A percentile compares a stretch with the other conserved stretches of the same genome.
These are phyloP conservation scores for Phoma herbarum DNA, from an alignment of 2,329 filamentous ascomycete genomes.

Conservation along the genomic window DNA sequence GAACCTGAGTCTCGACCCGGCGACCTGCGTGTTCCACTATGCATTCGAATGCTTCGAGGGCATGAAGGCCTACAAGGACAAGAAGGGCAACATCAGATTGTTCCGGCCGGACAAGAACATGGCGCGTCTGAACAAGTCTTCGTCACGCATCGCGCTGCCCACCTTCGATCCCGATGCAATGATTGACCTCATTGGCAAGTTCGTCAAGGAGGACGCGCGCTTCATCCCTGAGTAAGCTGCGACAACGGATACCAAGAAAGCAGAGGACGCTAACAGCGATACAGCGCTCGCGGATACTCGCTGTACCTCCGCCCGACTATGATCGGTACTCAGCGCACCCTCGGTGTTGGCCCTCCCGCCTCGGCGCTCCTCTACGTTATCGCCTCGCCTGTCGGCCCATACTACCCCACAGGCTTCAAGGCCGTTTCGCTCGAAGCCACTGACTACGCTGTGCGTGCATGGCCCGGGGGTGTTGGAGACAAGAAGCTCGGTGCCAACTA, in stretches of 20 bases:
- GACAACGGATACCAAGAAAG: background rate
- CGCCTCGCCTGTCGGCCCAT: slow-evolving; percentile 93
- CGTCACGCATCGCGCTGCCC: slow-evolving; percentile 89
- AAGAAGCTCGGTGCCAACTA: slow-evolving; percentile 99
- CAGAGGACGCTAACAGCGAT: slow-evolving; percentile 17
- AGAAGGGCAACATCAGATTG: slow-evolving; percentile 77
- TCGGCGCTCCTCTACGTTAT: slow-evolving; percentile 94
- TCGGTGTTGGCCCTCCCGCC: slow-evolving; percentile 91
- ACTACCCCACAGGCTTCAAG: slow-evolving; percentile 99
- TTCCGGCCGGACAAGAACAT: slow-evolving; percentile 98
- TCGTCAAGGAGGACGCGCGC: slow-evolving; percentile 81
- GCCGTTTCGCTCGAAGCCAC: slow-evolving; percentile 94
- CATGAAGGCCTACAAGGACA: slow-evolving; percentile 99
- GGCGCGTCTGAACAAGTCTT: slow-evolving; percentile 90
- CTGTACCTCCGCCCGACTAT: slow-evolving; percentile 95
- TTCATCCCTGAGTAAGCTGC: slow-evolving; percentile 80
- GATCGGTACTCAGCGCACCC: slow-evolving; percentile 94
- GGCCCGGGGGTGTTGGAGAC: slow-evolving; percentile 96
- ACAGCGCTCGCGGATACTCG: slow-evolving; percentile 78
- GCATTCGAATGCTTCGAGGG: slow-evolving; percentile 98
- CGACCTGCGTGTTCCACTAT: slow-evolving; percentile 98
- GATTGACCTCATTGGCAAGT: slow-evolving; percentile 81
- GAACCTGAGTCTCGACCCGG: slow-evolving; percentile 94
- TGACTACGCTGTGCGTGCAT: slow-evolving; percentile 94
- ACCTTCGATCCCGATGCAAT: slow-evolving; percentile 79